Evolutionary conservation across 2,329 filamentous ascomycete species (phyloP), one percentile per base, ranked within the genome.

Genomic region (Macrophomina pseudophaseolina): DNA sequence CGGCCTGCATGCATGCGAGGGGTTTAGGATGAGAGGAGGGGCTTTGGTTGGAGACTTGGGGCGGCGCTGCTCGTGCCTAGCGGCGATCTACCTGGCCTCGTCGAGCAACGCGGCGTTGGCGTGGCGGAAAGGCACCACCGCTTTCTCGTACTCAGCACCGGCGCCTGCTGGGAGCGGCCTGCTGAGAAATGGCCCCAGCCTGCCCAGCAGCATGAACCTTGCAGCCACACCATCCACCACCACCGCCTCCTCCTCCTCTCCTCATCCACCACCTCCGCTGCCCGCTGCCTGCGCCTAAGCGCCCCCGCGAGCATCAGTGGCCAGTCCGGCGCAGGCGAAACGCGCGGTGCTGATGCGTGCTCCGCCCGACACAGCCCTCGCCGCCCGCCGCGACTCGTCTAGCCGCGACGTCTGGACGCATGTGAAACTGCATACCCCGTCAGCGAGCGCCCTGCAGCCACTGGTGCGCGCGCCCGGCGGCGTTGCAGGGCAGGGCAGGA

Each of bases 251-350:
- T 23, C 23, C 23, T 23, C 23, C 23, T 23, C 23, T 23, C 23
- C 23, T 23, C 23, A 23, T 23, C 35, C 54, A 58, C 38, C 54
- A 42, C 35, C 18, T 35, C 23, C 35, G 40, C n/a, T 35, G 23
- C 23, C 23, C 23, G 23, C 23, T 23, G 23, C 23, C 23, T 23
- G 23, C 54, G 38, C 18, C 54, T 38, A 38, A 18, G 40, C 56
- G 30, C 44, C 44, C 59, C 35, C 60, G 35, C 60, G 60, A 64
- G 60, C 60, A 33, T 52, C 60, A 64, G 53, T 64, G 60, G 60
- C 48, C 48, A 33, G 59, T 42, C 9, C 40, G 23, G 42, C 42
- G 42, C 9, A 11, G 28, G 56, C 44, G 40, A 18, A 8, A 32
- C 38, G 52, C 49, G 35, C 11, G 18, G 7, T 8, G 58, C 58